These are phyloP conservation scores for Ganoderma sp. DNA, from an alignment of 1,284 basidiomycete species.

Conservation along the genomic window DNA sequence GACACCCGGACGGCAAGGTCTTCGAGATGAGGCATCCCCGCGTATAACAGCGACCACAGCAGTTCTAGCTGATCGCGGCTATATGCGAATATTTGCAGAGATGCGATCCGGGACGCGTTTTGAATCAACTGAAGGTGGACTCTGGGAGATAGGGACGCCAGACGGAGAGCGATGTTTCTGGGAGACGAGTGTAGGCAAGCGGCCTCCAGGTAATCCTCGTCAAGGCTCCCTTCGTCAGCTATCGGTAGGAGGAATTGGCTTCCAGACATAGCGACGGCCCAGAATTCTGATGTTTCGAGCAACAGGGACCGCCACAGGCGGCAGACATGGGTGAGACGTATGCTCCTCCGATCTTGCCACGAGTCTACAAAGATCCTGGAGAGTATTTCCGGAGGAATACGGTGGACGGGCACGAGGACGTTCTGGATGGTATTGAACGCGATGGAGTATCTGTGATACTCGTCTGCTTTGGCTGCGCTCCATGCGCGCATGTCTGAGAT, in stretches of 20 bases:
- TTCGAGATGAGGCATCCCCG: neutral
- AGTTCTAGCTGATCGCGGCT: neutral
- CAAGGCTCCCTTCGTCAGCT: neutral
- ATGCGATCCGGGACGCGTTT: neutral
- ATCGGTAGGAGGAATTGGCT: neutral
- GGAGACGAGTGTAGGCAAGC: neutral
- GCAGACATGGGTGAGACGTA: slow-evolving; percentile 5
- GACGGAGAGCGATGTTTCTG: neutral
- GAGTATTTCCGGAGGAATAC: slow-evolving; percentile 4
- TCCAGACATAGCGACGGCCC: neutral
- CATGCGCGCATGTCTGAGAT: slow-evolving; percentile 21
- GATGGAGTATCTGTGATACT: neutral
- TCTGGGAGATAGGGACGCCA: neutral
- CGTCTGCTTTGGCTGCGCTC: neutral
- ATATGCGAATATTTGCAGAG: neutral
- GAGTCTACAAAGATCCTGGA: neutral
- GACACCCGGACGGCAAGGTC: neutral
- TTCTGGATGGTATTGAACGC: neutral
- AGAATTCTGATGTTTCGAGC: neutral
- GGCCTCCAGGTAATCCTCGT: neutral
- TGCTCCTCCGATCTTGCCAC: neutral
- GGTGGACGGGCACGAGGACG: neutral
- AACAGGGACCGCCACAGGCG: slow-evolving; percentile 6
- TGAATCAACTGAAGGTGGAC: too few relatives aligned
- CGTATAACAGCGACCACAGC: neutral